Percentiles rank a stretch among this genome's conserved stretches.
Evolutionary conservation across 371 early-diverging fungal species (phyloP).

Genomic region (Sporodiniella umbellata): DNA sequence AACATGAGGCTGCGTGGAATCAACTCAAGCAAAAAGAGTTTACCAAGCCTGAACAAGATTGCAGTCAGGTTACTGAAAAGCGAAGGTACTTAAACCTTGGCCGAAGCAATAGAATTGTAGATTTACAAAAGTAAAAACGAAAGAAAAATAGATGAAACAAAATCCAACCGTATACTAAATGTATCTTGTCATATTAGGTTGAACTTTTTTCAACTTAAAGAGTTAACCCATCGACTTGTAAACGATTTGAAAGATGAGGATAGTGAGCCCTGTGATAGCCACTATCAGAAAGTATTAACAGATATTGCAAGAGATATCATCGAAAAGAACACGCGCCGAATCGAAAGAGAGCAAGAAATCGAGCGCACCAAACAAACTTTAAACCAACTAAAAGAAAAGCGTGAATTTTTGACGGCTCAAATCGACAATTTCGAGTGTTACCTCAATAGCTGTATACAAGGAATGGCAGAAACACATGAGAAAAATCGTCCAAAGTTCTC

Average conservation of each 20-base stretch:
- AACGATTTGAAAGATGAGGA: slow-evolving; percentile 40
- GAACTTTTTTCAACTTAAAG: slow-evolving; percentile 33
- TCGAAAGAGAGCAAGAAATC: slow-evolving; percentile 74
- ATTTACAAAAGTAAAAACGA: slow-evolving; percentile 29
- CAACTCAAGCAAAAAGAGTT: slow-evolving; percentile 51
- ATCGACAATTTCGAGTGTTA: slow-evolving; percentile 87
- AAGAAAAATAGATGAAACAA: neutral
- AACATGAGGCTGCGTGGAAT: slow-evolving; percentile 72
- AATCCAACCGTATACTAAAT: no score
- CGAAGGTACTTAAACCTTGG: slow-evolving; percentile 33
- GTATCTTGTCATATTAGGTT: slow-evolving; percentile 21
- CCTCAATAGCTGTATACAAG: slow-evolving; percentile 82
- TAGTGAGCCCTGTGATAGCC: slow-evolving; percentile 21
- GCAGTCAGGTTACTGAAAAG: slow-evolving; percentile 17
- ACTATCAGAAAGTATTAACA: slow-evolving; percentile 88
- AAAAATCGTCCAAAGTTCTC: slow-evolving; percentile 64
- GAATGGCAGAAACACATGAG: slow-evolving; percentile 76
- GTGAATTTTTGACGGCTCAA: slow-evolving; percentile 80
- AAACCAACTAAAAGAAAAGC: slow-evolving; percentile 77
- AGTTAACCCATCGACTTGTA: slow-evolving; percentile 26
- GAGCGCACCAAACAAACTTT: slow-evolving; percentile 75
- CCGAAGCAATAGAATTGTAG: slow-evolving; percentile 25
- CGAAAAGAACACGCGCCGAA: slow-evolving; percentile 84
- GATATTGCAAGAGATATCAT: slow-evolving; percentile 90
- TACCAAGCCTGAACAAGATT: slow-evolving; percentile 6